phyloP scores from a whole-genome alignment of 1,139 yeast genomes.

The Kurtzmaniella quercitrusa region DNA sequence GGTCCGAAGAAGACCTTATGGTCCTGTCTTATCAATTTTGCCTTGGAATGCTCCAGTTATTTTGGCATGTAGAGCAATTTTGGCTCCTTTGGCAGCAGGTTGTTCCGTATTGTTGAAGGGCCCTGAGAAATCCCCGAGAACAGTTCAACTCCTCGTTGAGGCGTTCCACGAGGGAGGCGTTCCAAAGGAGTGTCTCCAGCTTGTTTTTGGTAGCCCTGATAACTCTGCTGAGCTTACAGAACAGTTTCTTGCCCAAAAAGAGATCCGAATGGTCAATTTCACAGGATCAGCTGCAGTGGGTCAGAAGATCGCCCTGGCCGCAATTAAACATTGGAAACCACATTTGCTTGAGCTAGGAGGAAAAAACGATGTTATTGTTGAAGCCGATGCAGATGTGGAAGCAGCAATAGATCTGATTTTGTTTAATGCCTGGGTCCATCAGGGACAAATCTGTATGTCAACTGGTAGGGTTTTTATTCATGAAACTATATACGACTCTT shows the following conservation, averaged over 20 bases:
- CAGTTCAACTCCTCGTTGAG: slow-evolving; percentile 26
- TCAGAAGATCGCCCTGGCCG: slow-evolving; percentile 23
- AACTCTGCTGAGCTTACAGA: slow-evolving; percentile 22
- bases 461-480: slow-evolving; percentile 35
- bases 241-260: slow-evolving; percentile 20
- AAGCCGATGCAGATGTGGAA: slow-evolving; percentile 28
- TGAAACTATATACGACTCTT: slow-evolving; percentile 25
- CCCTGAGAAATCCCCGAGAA: slow-evolving; percentile 31
- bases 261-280: slow-evolving; percentile 33
- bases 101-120: slow-evolving; percentile 43
- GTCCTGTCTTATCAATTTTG: slow-evolving; percentile 41
- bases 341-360: slow-evolving; percentile 42
- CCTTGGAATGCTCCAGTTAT: slow-evolving; percentile 50
- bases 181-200: slow-evolving; percentile 29
- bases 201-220: slow-evolving; percentile 28
- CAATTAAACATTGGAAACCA: slow-evolving; percentile 35
- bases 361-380: slow-evolving; percentile 33
- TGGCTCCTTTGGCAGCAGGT: slow-evolving; percentile 47
- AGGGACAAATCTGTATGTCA: slow-evolving; percentile 47
- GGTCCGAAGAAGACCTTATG: slow-evolving; percentile 33
- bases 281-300: slow-evolving; percentile 44
- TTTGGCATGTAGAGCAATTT: slow-evolving; percentile 31
- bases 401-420: slow-evolving; percentile 26
- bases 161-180: slow-evolving; percentile 36
- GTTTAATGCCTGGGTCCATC: slow-evolving; percentile 36